Conservation (phyloP, 176 grass and related monocot species). For the Microstegium vimineum region DNA sequence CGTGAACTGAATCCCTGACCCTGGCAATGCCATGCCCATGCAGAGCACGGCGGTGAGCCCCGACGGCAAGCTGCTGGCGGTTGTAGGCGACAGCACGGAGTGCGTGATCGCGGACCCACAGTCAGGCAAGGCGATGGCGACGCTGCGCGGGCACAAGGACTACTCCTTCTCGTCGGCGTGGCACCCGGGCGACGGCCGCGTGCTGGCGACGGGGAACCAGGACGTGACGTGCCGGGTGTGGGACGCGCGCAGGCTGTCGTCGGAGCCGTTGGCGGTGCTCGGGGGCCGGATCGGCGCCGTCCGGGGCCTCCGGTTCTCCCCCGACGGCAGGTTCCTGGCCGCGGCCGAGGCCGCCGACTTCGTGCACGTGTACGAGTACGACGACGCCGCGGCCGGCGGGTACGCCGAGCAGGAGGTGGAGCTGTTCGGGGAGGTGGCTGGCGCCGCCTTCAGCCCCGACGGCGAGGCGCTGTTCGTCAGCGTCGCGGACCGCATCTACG, state of each 20-base stretch:
- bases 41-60: conserved; percentile 62
- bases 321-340: conserved; percentile 68
- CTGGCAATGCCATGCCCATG: not conserved
- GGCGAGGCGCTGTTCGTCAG: conserved; percentile 62
- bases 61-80: conserved; percentile 71
- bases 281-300: conserved; percentile 65
- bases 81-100: conserved; percentile 67
- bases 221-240: conserved; percentile 69
- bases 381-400: conserved; percentile 32
- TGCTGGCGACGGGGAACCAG: conserved; percentile 74
- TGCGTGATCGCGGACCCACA: conserved; percentile 57
- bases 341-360: conserved; percentile 74
- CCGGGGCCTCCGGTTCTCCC: conserved; percentile 62
- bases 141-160: conserved; percentile 58
- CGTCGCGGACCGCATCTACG: conserved; percentile 68
- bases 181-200: conserved; percentile 48
- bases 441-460: conserved; percentile 65
- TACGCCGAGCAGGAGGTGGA: conserved; percentile 69
- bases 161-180: conserved; percentile 86
- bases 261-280: conserved; percentile 47
- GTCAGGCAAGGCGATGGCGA: conserved; percentile 55
- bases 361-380: conserved; percentile 72
- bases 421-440: conserved; percentile 85
- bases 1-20: not conserved
- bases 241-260: conserved; percentile 54